Base-by-base conservation (phyloP, 768 basidiomycete genomes). In the Lactarius hengduanensis region DNA sequence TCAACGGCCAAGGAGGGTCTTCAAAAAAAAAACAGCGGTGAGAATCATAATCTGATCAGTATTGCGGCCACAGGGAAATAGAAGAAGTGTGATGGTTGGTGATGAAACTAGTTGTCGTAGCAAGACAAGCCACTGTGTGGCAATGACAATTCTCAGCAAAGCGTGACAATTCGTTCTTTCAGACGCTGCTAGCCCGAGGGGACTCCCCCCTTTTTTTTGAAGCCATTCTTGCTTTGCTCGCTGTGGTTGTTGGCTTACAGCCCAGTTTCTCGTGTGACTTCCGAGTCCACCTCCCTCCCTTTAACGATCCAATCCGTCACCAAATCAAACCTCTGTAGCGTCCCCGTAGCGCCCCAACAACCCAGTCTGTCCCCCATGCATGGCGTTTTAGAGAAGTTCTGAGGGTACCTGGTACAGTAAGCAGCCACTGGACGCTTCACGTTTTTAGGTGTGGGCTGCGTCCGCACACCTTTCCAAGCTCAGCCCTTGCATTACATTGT, bases 11-110 rank as follows among this genome's bases (percentile, higher is more conserved):
- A 41, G 59, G 38, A 20, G 54, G 16, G 34, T 36, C 32, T 22
- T 22, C 47, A 50, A 26, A 45, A 22, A 20, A 10, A 45, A 36
- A 38, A 43, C 34, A 16, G 26, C 55, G 43, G 43, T 47, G 45
- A 22, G 40, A 36, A 45, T 4, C 36, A 56, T 61, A 8, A 16
- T 28, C 59, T 18, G n/a, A 22, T 32, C n/a, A 6, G 22, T 47
- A 54, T 38, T 55, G 13, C 8, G 53, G 20, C 9, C 10, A 16
- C 45, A 15, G 40, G 13, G n/a, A 32, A 65, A 55, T 13, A n/a
- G 53, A 43, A 20, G 64, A 57, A 30, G 63, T 53, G 28, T 45
- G 56, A 26, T 26, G 28, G 22, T 30, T 54, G 28, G 22, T 30
- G 34, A 22, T 16, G 32, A 36, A 64, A 43, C 11, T 22, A 36